Evolutionary conservation across 2,329 filamentous ascomycete species (phyloP).

Genomic region (Clonostachys rhizophaga): DNA sequence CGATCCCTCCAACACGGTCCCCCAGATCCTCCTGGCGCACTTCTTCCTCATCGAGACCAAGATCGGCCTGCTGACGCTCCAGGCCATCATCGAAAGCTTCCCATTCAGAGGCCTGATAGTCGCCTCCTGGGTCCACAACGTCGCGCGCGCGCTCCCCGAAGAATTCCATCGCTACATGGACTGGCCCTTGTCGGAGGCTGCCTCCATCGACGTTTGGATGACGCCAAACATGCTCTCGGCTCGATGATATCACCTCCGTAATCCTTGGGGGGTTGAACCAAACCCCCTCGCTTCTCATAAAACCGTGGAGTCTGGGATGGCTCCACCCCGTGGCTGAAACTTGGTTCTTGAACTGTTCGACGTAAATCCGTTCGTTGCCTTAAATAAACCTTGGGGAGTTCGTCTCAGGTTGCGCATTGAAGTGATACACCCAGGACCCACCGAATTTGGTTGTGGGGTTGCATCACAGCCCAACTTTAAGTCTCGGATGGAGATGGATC

Average conservation of each 20-base stretch:
- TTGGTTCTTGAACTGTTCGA: no score
- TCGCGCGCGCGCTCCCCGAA: not conserved
- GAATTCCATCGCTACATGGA: not conserved
- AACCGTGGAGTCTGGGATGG: not conserved
- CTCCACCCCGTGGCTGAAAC: no score
- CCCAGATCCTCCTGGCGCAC: not conserved
- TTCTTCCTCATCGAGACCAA: slow-evolving; percentile 1
- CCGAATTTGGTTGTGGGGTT: no score
- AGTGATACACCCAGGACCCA: no score
- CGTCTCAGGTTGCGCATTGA: no score
- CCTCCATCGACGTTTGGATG: not conserved
- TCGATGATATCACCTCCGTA: no score
- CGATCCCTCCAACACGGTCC: not conserved
- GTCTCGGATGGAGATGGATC: no score
- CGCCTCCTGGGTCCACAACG: not conserved
- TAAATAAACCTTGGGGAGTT: no score
- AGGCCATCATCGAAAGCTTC: not conserved
- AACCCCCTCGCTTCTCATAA: slow-evolving; percentile 46
- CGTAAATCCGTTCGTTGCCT: no score
- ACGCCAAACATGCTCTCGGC: not conserved
- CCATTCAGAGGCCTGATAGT: not conserved
- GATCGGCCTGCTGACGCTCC: not conserved
- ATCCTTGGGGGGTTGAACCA: slow-evolving; percentile 17
- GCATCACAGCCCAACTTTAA: no score
- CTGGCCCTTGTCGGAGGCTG: not conserved